These are phyloP conservation scores for Canna indica DNA, from an alignment of 176 grass and related monocot species.

Conservation along the genomic window DNA sequence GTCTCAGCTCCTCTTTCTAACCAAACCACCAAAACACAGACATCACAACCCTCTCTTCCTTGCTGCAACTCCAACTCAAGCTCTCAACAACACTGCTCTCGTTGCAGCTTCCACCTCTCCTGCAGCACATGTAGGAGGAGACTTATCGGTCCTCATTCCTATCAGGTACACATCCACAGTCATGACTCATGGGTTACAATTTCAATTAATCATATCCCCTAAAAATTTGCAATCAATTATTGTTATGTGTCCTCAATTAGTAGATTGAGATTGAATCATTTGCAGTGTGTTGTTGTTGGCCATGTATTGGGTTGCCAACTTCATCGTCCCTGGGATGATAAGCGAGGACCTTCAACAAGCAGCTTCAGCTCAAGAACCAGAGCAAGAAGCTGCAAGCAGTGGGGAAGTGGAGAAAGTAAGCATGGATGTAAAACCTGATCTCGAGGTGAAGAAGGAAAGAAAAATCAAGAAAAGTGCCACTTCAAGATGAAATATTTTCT, in stretches of 20 bases:
- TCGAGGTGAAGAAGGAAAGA: neutral
- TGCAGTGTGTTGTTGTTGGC: neutral
- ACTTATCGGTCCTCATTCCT: neutral
- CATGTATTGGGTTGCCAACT: neutral
- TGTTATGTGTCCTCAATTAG: neutral
- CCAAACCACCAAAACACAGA: neutral
- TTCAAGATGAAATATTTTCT: neutral
- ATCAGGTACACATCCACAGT: neutral
- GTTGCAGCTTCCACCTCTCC: neutral
- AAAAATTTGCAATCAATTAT: too few species aligned
- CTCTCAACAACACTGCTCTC: neutral
- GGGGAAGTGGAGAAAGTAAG: neutral
- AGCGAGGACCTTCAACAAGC: neutral
- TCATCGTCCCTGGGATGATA: conserved; percentile 2
- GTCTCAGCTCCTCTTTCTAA: neutral
- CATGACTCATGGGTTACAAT: too few species aligned
- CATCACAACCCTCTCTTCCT: neutral
- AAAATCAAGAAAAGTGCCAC: neutral
- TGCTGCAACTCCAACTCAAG: neutral
- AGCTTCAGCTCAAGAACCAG: neutral
- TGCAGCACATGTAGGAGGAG: neutral
- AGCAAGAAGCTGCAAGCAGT: too few species aligned
- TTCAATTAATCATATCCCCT: too few species aligned
- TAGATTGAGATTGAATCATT: too few species aligned
- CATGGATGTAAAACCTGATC: neutral